Percentiles rank a stretch among this genome's conserved stretches.
Evolutionary conservation across 78 protist genomes (phyloP).

Genomic region (Emiliania huxleyi): DNA sequence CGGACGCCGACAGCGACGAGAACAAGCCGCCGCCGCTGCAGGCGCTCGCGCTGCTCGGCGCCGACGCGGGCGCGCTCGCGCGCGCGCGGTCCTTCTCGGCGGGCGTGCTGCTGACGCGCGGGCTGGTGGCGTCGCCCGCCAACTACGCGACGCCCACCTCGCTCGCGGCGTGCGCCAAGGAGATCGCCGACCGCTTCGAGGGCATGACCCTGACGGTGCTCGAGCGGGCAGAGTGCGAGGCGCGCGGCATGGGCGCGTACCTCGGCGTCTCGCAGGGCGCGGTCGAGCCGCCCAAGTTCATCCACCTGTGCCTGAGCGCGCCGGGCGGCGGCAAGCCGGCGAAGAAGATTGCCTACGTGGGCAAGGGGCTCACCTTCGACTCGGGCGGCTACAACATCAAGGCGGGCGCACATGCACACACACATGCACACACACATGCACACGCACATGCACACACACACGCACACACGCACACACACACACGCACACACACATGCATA

Average conservation of each 20-base stretch:
- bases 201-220: not conserved
- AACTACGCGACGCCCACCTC: conserved; percentile 45
- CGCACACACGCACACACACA: no score
- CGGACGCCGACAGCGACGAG: not conserved
- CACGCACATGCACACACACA: no score
- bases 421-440: no score
- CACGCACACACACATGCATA: no score
- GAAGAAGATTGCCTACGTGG: not conserved
- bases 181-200: not conserved
- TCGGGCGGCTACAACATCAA: conserved; percentile 60
- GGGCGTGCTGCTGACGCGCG: conserved; percentile 26
- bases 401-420: no score
- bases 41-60: not conserved
- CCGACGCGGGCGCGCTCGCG: not conserved
- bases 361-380: conserved; percentile 59
- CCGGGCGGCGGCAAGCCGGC: not conserved
- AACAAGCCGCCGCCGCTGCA: not conserved
- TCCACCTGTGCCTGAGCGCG: conserved; percentile 42
- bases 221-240: conserved; percentile 41
- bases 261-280: conserved; percentile 52
- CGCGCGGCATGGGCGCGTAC: conserved; percentile 48
- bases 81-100: not conserved
- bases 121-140: conserved; percentile 32
- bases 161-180: not conserved
- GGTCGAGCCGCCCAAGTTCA: conserved; percentile 53